Evolutionary conservation across 1,284 basidiomycete genomes (phyloP).

Genomic region (Tilletiaria anomala): DNA sequence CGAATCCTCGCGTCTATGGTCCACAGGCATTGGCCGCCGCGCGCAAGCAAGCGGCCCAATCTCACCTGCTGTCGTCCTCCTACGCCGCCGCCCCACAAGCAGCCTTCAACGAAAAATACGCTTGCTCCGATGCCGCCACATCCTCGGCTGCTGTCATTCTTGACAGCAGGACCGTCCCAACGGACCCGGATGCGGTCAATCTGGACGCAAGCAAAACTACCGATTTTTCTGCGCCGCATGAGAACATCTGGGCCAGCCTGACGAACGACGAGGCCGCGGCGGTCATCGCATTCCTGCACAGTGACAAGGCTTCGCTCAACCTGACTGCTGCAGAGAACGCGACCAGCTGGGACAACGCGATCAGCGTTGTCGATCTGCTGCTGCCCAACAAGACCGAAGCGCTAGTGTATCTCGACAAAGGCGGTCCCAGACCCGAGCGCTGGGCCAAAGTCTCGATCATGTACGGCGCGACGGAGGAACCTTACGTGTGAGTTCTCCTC

Average conservation of each 20-base stretch:
- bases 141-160: too few relatives aligned
- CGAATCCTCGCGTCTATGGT: too few relatives aligned
- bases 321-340: conserved; percentile 33
- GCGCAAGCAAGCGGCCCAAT: too few relatives aligned
- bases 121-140: too few relatives aligned
- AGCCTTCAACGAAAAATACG: too few relatives aligned
- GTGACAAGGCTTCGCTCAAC: conserved; percentile 33
- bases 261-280: conserved; percentile 29
- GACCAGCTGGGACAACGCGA: conserved; percentile 32
- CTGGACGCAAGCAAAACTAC: too few relatives aligned
- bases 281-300: conserved; percentile 26
- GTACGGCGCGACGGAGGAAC: conserved; percentile 24
- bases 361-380: conserved; percentile 31
- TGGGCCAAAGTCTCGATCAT: conserved; percentile 26
- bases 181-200: too few relatives aligned
- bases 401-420: conserved; percentile 22
- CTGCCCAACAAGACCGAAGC: conserved; percentile 31
- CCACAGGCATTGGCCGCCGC: too few relatives aligned
- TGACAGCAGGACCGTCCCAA: too few relatives aligned
- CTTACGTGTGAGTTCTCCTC: too few relatives aligned
- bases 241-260: conserved; percentile 29
- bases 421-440: conserved; percentile 14
- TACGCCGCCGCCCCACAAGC: too few relatives aligned
- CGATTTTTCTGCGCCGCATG: conserved; percentile 27
- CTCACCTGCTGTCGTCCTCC: too few relatives aligned